These are phyloP conservation scores for Neopestalotiopsis sp. DNA, from an alignment of 2,329 filamentous ascomycete species.

Conservation along the genomic window DNA sequence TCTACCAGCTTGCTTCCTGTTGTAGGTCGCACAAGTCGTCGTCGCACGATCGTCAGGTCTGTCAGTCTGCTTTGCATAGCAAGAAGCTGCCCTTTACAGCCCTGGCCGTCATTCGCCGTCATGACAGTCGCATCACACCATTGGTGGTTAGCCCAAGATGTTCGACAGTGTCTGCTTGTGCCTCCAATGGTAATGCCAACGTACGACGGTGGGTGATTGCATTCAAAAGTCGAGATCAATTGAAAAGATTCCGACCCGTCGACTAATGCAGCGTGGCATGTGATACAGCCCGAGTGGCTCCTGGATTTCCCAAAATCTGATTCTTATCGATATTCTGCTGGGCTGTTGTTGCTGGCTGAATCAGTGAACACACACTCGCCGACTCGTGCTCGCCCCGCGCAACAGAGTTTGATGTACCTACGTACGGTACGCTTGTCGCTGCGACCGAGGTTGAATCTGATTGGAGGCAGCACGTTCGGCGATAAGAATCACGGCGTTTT, in stretches of 20 bases:
- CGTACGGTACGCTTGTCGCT: neutral
- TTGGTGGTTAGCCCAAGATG: neutral
- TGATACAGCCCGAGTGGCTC: neutral
- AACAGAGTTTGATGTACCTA: neutral
- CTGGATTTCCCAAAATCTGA: too few species aligned
- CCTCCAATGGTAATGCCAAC: neutral
- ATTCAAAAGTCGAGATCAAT: neutral
- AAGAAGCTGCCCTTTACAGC: neutral
- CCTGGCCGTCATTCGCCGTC: neutral
- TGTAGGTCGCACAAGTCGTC: neutral
- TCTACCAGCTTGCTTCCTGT: neutral
- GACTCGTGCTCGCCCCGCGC: neutral
- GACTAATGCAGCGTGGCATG: neutral
- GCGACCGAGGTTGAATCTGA: neutral
- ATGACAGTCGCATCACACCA: constrained; percentile 1
- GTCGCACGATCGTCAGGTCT: neutral
- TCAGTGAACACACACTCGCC: neutral
- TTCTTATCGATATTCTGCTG: neutral
- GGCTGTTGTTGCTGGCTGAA: neutral
- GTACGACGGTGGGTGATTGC: constrained; percentile 13
- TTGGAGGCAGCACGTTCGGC: neutral
- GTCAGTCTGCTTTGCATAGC: too few species aligned
- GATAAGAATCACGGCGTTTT: neutral
- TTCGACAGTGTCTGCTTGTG: neutral
- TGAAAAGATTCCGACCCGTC: neutral